Evolutionary conservation across 257 asterid species (phyloP), one percentile per base, ranked within the genome.

Genomic region (Ligustrum vulgare): DNA sequence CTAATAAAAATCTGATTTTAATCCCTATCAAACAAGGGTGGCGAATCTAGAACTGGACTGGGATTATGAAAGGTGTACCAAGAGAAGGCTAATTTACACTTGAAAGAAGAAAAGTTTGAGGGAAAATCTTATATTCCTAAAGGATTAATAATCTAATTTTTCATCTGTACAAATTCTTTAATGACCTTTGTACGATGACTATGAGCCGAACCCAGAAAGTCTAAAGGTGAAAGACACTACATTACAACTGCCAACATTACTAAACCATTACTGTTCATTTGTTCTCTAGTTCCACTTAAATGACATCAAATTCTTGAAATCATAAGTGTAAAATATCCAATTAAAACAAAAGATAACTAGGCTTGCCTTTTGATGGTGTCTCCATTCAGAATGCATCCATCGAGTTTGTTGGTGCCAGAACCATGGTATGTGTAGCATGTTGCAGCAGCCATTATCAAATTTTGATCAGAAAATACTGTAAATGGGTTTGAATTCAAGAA

Each of bases 311-410:
- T 56, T n/a, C 31, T n/a, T 56, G 32, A 56, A 20, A 56, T 56
- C 31, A 6, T 4, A 20, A 56, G 25, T 31, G 31, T 23, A 72
- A 20, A 58, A 32, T 6, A 47, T 10, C 13, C 8, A 13, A 12
- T 2, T 18, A 11, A 23, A 66, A 70, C 28, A 6, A 28, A 28
- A 66, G 10, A n/a, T 37, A 36, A n/a, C 36, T 4, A 9, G 43
- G 70, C 74, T 67, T 73, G 78, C 83, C 81, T 76, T 9, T 78
- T 15, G 33, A 2, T 1, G 41, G 23, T n/a, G 51, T 49, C 69
- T 16, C 72, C 33, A 28, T 58, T 36, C 12, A 76, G 63, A 75
- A 56, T n/a, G 68, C 39, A 20, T 1, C 68, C 33, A 34, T 16
- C 62, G 43, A 73, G 72, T 25, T 69, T 65, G 47, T 35, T 70